Evolutionary conservation across 352 stramenopile genomes (phyloP).

Genomic region (Phytophthora fragariae): DNA sequence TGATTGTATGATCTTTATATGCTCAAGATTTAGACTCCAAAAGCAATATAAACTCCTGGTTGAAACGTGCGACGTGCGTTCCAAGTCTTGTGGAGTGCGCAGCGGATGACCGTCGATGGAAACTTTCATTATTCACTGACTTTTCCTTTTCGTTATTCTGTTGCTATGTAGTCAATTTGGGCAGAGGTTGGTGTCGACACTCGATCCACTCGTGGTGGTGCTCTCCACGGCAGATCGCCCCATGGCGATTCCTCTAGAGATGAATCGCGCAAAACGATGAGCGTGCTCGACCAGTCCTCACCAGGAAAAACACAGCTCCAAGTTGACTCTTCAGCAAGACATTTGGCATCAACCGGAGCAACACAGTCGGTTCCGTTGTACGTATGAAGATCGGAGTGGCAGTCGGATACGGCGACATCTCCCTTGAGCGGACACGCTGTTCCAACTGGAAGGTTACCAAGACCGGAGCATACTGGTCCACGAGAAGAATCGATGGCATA

Average conservation of each 20-base stretch:
- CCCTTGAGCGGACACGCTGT: constrained; percentile 48
- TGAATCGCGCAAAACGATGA: constrained; percentile 3
- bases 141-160: constrained; percentile 5
- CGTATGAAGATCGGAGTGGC: constrained; percentile 44
- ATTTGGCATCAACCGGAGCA: constrained; percentile 37
- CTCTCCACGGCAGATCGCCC: constrained; percentile 23
- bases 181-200: neutral
- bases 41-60: neutral
- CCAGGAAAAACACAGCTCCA: constrained; percentile 39
- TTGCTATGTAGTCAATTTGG: constrained; percentile 4
- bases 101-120: too few relatives aligned
- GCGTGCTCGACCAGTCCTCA: constrained; percentile 14
- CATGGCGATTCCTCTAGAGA: constrained; percentile 15
- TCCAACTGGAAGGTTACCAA: constrained; percentile 33
- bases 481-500: constrained; percentile 42
- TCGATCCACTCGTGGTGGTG: constrained; percentile 16
- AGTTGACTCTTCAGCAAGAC: constrained; percentile 29
- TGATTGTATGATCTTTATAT: constrained; percentile 25
- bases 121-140: neutral
- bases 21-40: constrained; percentile 10
- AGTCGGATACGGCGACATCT: constrained; percentile 38
- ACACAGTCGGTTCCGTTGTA: constrained; percentile 45
- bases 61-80: constrained; percentile 6
- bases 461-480: constrained; percentile 48
- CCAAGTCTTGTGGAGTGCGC: neutral